A percentile compares a stretch with the other conserved stretches of the same genome.
These are phyloP conservation scores for Arctostaphylos glauca DNA, from an alignment of 148 eudicot genomes.

Conservation along the genomic window DNA sequence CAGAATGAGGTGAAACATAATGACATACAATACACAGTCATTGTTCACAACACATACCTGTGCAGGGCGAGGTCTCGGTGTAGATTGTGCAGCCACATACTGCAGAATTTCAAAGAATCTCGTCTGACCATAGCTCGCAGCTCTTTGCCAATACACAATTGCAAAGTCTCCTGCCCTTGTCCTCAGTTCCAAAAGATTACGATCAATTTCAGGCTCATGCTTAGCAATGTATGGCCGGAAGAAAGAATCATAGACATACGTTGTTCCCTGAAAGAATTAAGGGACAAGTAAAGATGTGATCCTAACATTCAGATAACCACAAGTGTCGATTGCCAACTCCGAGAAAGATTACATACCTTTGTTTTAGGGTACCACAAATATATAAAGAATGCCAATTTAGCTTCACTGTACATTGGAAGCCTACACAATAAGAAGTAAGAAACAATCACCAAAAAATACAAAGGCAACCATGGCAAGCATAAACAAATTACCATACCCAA, in stretches of 20 bases:
- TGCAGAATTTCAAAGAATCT: slow-evolving; percentile 81
- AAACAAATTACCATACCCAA: background rate
- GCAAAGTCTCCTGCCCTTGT: slow-evolving; percentile 86
- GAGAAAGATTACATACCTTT: slow-evolving; percentile 43
- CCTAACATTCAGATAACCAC: background rate
- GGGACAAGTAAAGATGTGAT: slow-evolving; percentile 1
- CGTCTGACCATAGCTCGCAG: slow-evolving; percentile 76
- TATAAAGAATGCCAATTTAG: slow-evolving; percentile 82
- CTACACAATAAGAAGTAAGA: slow-evolving; percentile 38
- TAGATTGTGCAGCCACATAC: slow-evolving; percentile 80
- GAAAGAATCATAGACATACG: slow-evolving; percentile 85
- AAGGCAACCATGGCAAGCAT: background rate
- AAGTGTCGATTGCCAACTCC: slow-evolving; percentile 7
- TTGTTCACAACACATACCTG: slow-evolving; percentile 46
- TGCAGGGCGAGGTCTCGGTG: slow-evolving; percentile 56
- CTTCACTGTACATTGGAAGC: slow-evolving; percentile 98
- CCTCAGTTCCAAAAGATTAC: slow-evolving; percentile 74
- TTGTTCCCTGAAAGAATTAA: slow-evolving; percentile 63
- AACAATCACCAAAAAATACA: slow-evolving; percentile 10
- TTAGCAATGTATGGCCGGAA: slow-evolving; percentile 75
- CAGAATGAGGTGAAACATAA: background rate
- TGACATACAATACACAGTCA: background rate
- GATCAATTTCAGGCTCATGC: slow-evolving; percentile 94
- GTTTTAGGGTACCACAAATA: slow-evolving; percentile 91
- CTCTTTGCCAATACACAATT: slow-evolving; percentile 65